Evolutionary conservation across 2,329 filamentous ascomycete species (phyloP), one percentile per base, ranked within the genome.

Genomic region (Beauveria caledonica): DNA sequence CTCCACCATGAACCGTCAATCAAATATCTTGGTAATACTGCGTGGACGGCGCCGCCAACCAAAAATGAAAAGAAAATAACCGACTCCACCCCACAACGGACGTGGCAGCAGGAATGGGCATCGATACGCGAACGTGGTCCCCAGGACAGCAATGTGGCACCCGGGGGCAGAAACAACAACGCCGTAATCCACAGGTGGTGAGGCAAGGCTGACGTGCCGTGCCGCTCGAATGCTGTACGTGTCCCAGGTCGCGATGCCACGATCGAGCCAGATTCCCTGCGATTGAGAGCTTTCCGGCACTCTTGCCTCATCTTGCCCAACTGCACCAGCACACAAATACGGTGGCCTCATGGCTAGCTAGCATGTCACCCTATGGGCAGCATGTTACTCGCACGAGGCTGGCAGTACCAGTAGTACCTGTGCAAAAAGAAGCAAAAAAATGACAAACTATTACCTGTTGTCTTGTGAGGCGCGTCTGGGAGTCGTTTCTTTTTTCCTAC

Each of bases 51-150:
- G 49, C 49, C 25, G 33, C 50, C 33, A 36, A 36, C n/a, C n/a
- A 4, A 23, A 23, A 23, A 36, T 25, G 17, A 27, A 58, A 48
- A 57, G 9, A 49, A 40, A 48, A 57, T 17, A 42, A 27, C 29
- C 46, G 1, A n/a, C 15, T 29, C 39, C 50, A 15, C 54, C 27
- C 45, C 56, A 51, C 56, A 36, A 36, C 45, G n/a, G 40, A 15
- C 49, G 19, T 17, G 45, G 29, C 40, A 19, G 36, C 33, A 39
- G 49, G 21, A 58, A 58, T 58, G 46, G 33, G 33, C 55, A 58
- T 42, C 46, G 56, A 58, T 58, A 51, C 56, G 56, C 56, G 56
- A 58, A 29, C 27, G 13, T 17, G 36, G 13, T n/a, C 13, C 19
- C 21, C 36, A 42, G 27, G 10, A 36, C 39, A 19, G 27, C 21